phyloP scores from a whole-genome alignment of 345 rosid species.

The Eucalyptus camaldulensis region DNA sequence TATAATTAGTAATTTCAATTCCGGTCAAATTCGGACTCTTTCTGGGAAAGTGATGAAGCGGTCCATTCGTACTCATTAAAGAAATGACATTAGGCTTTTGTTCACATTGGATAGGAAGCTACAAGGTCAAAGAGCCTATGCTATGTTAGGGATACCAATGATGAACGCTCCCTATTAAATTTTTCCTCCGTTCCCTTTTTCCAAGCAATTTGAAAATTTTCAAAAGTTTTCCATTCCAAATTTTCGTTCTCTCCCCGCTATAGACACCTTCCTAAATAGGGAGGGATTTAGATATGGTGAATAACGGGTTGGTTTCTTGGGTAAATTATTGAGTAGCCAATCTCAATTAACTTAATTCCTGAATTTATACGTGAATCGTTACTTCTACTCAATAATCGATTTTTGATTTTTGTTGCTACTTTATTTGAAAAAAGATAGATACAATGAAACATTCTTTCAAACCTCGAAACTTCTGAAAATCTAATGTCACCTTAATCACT shows the following conservation, averaged over 20 bases:
- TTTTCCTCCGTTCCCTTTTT: background rate
- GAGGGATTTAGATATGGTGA: background rate
- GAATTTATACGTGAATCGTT: rapidly evolving
- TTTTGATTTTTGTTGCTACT: background rate
- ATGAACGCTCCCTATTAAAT: background rate
- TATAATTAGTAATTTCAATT: background rate
- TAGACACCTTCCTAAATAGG: background rate
- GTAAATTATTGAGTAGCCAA: too few relatives aligned
- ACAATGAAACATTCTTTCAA: rapidly evolving
- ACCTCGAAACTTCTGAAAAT: rapidly evolving
- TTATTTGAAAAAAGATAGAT: background rate
- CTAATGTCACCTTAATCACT: background rate
- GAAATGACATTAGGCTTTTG: background rate
- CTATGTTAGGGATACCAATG: background rate
- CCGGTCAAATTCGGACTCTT: background rate
- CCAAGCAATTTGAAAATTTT: background rate
- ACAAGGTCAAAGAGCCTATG: background rate
- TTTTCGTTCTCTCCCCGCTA: background rate
- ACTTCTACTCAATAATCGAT: rapidly evolving
- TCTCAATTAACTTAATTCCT: background rate
- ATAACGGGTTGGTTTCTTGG: background rate
- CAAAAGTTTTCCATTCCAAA: background rate
- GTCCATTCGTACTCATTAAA: background rate
- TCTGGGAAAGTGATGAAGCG: background rate
- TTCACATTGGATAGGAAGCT: background rate